Evolutionary conservation across 163 green algal species (phyloP).

Genomic region (Scenedesmus sp.): DNA sequence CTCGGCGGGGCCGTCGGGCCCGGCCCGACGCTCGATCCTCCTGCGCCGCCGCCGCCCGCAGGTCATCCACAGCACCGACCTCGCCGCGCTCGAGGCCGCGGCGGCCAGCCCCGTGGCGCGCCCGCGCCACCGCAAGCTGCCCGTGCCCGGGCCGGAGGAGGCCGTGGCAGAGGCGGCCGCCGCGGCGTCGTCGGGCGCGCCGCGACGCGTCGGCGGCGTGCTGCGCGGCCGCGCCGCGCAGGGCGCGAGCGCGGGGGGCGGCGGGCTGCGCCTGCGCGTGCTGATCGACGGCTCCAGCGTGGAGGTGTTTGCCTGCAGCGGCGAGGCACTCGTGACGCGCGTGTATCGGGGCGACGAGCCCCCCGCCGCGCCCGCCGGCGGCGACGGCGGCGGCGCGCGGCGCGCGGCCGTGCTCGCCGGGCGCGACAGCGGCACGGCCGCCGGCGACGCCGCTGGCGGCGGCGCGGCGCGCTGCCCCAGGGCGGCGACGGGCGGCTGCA

Average conservation of each 20-base stretch:
- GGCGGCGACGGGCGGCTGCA: background rate
- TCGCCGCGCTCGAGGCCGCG: background rate
- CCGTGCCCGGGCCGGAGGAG: constrained; percentile 1
- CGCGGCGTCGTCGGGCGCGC: constrained; percentile 12
- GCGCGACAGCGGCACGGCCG: too few species aligned
- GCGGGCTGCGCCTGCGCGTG: constrained; percentile 72
- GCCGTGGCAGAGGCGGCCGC: constrained; percentile 11
- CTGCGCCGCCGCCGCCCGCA: background rate
- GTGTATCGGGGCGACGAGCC: constrained; percentile 75
- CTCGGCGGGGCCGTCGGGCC: too few species aligned
- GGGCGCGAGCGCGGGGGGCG: constrained; percentile 21
- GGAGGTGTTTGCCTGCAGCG: constrained; percentile 77
- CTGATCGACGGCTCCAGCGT: constrained; percentile 81
- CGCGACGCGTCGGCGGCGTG: constrained; percentile 54
- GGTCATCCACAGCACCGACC: constrained; percentile 34
- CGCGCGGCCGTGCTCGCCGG: too few species aligned
- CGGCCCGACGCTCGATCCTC: background rate
- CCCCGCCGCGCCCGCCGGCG: background rate
- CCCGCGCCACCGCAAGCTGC: background rate
- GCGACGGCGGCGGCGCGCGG: background rate
- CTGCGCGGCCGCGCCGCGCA: constrained; percentile 64
- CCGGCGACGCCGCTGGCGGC: too few species aligned
- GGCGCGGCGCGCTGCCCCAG: too few species aligned
- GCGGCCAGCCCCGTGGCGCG: background rate
- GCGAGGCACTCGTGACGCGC: constrained; percentile 81